phyloP scores from a whole-genome alignment of 1,139 yeast species.

The Candida tunisiensis region DNA sequence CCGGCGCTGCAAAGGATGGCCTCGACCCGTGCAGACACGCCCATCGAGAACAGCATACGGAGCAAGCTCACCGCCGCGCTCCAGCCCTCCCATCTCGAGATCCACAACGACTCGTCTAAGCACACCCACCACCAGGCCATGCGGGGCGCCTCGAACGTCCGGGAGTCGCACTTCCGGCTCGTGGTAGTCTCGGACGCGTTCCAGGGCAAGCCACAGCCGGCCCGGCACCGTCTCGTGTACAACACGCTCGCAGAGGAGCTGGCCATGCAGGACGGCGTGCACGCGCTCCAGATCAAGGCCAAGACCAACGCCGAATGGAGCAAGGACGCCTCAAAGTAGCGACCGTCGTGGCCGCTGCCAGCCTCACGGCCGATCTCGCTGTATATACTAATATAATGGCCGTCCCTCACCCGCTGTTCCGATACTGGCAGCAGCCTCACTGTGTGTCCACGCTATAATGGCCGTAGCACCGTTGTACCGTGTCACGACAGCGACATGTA shows the following conservation, averaged over 20 bases:
- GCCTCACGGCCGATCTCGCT: no score
- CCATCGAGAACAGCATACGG: constrained; percentile 34
- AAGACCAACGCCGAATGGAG: constrained; percentile 48
- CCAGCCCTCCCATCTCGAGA: constrained; percentile 34
- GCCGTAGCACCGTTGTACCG: no score
- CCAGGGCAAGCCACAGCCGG: constrained; percentile 48
- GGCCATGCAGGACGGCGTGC: constrained; percentile 48
- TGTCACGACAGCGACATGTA: no score
- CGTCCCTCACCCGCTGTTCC: no score
- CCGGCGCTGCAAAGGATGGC: no score
- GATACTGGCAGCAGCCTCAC: no score
- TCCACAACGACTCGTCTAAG: constrained; percentile 71
- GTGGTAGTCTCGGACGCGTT: constrained; percentile 50
- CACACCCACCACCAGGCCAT: constrained; percentile 84
- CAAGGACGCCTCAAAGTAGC: no score
- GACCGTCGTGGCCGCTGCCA: no score
- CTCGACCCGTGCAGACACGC: constrained; percentile 1
- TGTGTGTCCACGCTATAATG: no score
- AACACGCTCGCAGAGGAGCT: constrained; percentile 56
- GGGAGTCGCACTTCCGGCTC: constrained; percentile 64
- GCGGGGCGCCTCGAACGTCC: constrained; percentile 51
- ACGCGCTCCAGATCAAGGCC: constrained; percentile 77
- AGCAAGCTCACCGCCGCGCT: constrained; percentile 30
- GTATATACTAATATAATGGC: no score
- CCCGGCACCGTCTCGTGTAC: constrained; percentile 69